Conservation (phyloP, 768 basidiomycete species). For the Trametes sanguinea region DNA sequence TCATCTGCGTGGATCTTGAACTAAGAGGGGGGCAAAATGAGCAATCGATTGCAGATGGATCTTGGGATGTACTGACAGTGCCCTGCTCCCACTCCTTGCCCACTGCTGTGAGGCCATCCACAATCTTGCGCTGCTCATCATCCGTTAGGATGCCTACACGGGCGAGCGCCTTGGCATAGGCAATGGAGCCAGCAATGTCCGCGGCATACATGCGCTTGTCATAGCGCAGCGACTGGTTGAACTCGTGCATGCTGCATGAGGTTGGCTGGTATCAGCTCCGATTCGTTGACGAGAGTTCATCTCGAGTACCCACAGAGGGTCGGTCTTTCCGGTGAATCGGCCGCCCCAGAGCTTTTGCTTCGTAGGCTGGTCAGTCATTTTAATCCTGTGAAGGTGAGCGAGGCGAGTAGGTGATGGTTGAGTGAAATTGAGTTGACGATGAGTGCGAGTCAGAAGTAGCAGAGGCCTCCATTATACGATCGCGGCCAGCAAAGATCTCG, state of each 20-base stretch:
- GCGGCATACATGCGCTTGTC: slow-evolving; percentile 92
- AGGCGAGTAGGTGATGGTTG: not conserved
- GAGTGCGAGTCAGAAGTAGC: slow-evolving; percentile 4
- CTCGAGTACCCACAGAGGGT: slow-evolving; percentile 67
- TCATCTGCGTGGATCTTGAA: slow-evolving; percentile 84
- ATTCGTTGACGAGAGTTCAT: slow-evolving; percentile 14
- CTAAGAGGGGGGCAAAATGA: slow-evolving; percentile 38
- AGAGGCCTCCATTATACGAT: not conserved
- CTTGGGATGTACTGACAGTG: slow-evolving; percentile 43
- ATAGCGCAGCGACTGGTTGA: slow-evolving; percentile 95
- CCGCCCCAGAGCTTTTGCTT: slow-evolving; percentile 38
- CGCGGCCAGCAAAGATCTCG: not conserved
- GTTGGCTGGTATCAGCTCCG: slow-evolving; percentile 10
- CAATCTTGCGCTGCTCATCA: slow-evolving; percentile 73
- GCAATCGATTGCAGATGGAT: not conserved
- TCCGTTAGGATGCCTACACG: slow-evolving; percentile 78
- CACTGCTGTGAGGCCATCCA: slow-evolving; percentile 73
- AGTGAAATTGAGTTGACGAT: no score
- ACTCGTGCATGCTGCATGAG: slow-evolving; percentile 73
- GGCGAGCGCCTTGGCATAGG: slow-evolving; percentile 87
- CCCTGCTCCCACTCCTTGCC: slow-evolving; percentile 85
- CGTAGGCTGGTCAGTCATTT: slow-evolving; percentile 28
- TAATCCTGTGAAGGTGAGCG: not conserved
- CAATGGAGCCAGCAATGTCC: slow-evolving; percentile 93
- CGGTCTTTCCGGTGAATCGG: slow-evolving; percentile 84